Base-by-base conservation (phyloP, 768 basidiomycete genomes). In the Favolaschia claudopus region DNA sequence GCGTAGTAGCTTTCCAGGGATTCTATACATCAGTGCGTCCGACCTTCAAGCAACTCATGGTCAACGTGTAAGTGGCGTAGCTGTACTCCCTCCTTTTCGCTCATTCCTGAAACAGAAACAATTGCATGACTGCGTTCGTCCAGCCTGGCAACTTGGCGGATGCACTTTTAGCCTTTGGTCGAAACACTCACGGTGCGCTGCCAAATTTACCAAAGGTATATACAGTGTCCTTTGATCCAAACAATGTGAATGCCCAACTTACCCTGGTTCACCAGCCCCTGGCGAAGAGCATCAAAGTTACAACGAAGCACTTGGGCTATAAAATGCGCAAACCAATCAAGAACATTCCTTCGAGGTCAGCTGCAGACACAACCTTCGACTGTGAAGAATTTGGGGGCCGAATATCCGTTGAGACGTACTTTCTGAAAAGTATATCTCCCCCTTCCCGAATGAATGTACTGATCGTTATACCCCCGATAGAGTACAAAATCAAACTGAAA, bases 381-480 rank as follows among this genome's bases (percentile, higher is more conserved):
- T 85, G 82, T 52, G 76, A 79, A 9, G 84, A 88, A 64, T 67
- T 80, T 32, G 85, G 84, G 0, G 82, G 82, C 3, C 72, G 55
- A 29, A 75, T 90, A 12, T 81, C 85, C 0, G 86, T 93, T 3
- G 83, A 86, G 60, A 67, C 85, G 2, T 93, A 85, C 66, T 92
- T 92, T 70, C 65, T 73, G 33, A 75, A 64, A 63, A 89, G 91
- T 92, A 67, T 14, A 14, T 22, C 22, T 14, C 37, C n/a, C 19
- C 13, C 15, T 39, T 29, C n/a, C 51, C 22, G 43, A 44, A 33
- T 5, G 7, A 3, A 25, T 49, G 29, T 22, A 24, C 40, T 15
- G 22, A 27, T 29, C 8, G 22, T 22, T 10, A n/a, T n/a, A n/a
- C n/a, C n/a, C n/a, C n/a, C n/a, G n/a, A 4, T 60, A 92, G 90